Conservation (phyloP, 2,329 filamentous ascomycete species). For the Dryadomyces quercivorus region DNA sequence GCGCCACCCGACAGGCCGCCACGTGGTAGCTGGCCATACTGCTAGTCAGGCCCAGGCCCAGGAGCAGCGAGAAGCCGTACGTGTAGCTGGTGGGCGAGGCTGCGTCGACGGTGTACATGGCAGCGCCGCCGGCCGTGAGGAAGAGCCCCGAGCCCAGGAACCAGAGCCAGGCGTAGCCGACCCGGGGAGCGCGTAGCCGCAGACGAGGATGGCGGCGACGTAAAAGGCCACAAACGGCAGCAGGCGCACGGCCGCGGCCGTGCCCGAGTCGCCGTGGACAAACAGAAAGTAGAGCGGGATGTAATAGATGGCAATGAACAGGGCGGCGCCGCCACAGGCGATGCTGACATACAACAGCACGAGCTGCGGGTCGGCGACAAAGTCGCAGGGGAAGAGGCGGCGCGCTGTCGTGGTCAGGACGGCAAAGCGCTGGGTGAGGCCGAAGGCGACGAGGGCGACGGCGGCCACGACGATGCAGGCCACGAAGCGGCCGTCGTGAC, state of each 20-base stretch:
- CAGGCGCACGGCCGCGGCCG: conserved; percentile 23
- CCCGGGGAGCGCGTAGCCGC: conserved; percentile 21
- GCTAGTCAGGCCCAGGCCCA: conserved; percentile 26
- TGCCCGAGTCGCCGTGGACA: conserved; percentile 23
- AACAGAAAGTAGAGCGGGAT: conserved; percentile 43
- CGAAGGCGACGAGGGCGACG: conserved; percentile 29
- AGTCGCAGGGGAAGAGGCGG: conserved; percentile 33
- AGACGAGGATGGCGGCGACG: conserved; percentile 20
- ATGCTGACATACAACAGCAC: conserved; percentile 30
- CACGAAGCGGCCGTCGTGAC: conserved; percentile 10
- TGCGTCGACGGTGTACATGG: conserved; percentile 20
- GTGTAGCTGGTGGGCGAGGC: conserved; percentile 13
- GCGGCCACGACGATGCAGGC: conserved; percentile 10
- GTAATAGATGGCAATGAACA: conserved; percentile 29
- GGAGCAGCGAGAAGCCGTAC: conserved; percentile 23
- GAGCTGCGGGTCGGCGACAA: conserved; percentile 24
- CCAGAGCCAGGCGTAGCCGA: conserved; percentile 27
- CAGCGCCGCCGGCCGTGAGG: conserved; percentile 20
- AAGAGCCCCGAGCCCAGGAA: conserved; percentile 24
- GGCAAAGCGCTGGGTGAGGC: conserved; percentile 28
- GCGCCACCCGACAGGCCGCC: conserved; percentile 13
- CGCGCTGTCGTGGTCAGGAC: conserved; percentile 25
- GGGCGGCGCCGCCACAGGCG: conserved; percentile 11
- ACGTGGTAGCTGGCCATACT: conserved; percentile 23
- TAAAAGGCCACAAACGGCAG: conserved; percentile 26